A percentile compares a stretch with the other conserved stretches of the same genome.
Evolutionary conservation across 352 stramenopile genomes (phyloP).

Genomic region (Phytopythium cucurbitacearum): DNA sequence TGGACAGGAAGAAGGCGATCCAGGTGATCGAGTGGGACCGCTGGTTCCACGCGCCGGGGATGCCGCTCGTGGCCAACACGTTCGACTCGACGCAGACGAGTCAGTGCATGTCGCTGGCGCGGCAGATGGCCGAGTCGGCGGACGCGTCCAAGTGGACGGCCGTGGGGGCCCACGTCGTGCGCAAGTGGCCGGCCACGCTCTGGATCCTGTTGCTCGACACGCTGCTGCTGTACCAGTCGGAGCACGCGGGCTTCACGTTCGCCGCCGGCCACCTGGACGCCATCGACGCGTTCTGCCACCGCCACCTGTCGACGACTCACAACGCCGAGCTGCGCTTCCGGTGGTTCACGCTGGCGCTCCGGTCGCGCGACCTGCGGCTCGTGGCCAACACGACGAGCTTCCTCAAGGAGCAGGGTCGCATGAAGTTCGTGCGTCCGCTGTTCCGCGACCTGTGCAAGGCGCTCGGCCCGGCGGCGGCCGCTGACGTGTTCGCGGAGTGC

Average conservation of each 20-base stretch:
- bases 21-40: conserved; percentile 89
- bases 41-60: conserved; percentile 90
- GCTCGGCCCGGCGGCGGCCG: conserved; percentile 75
- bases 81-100: conserved; percentile 86
- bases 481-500: conserved; percentile 36
- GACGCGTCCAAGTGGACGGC: conserved; percentile 16
- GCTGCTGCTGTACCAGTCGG: conserved; percentile 37
- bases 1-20: conserved; percentile 28
- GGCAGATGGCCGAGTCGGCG: conserved; percentile 25
- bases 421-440: conserved; percentile 73
- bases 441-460: conserved; percentile 54
- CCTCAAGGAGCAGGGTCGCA: conserved; percentile 62
- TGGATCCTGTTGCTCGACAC: conserved; percentile 63
- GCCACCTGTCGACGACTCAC: conserved; percentile 40
- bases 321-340: conserved; percentile 71
- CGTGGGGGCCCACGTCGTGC: conserved; percentile 11
- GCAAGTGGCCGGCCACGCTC: conserved; percentile 44
- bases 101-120: conserved; percentile 33
- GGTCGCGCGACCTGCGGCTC: conserved; percentile 37
- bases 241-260: too few species aligned
- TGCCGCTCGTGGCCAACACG: conserved; percentile 77
- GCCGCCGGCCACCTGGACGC: conserved; percentile 31
- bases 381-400: conserved; percentile 38
- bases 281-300: conserved; percentile 50
- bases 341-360: conserved; percentile 60